A percentile compares a stretch with the other conserved stretches of the same genome.
These are phyloP conservation scores for Cyamopsis tetragonoloba DNA, from an alignment of 306 rosid genomes.

Conservation along the genomic window DNA sequence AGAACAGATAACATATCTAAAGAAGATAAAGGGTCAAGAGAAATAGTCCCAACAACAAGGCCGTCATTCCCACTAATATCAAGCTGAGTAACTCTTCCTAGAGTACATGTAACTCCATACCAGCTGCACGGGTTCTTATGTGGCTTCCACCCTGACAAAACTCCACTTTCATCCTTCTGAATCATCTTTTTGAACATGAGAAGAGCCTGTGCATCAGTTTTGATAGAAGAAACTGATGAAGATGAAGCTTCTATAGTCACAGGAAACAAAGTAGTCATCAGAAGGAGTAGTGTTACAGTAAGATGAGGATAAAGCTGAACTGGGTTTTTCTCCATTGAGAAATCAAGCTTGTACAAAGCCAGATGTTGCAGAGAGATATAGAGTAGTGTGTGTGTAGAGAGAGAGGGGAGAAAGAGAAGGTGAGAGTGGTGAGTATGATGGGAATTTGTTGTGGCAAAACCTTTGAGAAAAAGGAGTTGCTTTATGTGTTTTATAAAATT, in stretches of 20 bases:
- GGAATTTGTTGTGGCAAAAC: conserved; percentile 47
- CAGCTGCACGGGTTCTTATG: conserved; percentile 64
- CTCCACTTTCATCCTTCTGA: conserved; percentile 60
- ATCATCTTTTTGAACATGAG: conserved; percentile 66
- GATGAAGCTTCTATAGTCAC: conserved; percentile 32
- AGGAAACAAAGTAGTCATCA: conserved; percentile 32
- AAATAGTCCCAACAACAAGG: conserved; percentile 52
- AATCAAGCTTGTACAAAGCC: conserved; percentile 35
- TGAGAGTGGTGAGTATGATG: conserved; percentile 63
- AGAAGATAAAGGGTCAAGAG: conserved; percentile 59
- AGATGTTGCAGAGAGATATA: conserved; percentile 26
- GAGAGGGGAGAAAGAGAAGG: conserved; percentile 35
- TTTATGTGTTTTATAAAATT: conserved; percentile 44
- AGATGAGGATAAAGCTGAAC: conserved; percentile 43
- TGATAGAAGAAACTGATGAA: conserved; percentile 41
- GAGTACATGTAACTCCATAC: conserved; percentile 74
- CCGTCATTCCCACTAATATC: conserved; percentile 46
- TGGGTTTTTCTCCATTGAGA: conserved; percentile 63
- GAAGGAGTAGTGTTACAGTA: conserved; percentile 32
- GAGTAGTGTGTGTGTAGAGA: conserved; percentile 28
- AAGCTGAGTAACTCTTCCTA: conserved; percentile 62
- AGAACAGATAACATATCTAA: conserved; percentile 64
- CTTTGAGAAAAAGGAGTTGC: conserved; percentile 63
- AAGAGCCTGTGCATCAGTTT: conserved; percentile 69
- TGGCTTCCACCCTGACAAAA: conserved; percentile 61